These are phyloP conservation scores for Sporopachydermia cereana DNA, from an alignment of 1,139 yeast genomes.

Conservation along the genomic window DNA sequence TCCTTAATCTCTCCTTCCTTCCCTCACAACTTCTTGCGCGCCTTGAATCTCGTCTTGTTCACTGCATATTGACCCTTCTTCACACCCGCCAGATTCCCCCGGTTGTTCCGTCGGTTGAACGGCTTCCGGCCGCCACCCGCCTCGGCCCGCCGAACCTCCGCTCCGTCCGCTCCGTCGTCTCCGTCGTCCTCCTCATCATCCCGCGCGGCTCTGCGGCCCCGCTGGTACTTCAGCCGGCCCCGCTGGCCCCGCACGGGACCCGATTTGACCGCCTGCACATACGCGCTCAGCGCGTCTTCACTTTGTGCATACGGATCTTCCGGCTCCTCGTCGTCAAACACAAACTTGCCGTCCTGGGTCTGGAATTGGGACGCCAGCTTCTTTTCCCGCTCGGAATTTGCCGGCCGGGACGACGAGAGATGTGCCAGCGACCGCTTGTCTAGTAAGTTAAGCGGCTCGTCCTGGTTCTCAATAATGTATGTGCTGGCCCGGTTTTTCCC, in stretches of 20 bases:
- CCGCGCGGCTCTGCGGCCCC: constrained; percentile 39
- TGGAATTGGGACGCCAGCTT: constrained; percentile 31
- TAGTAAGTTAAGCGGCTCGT: constrained; percentile 79
- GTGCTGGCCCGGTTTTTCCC: constrained; percentile 27
- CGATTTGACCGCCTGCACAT: constrained; percentile 82
- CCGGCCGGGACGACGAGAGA: constrained; percentile 75
- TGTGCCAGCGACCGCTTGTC: constrained; percentile 79
- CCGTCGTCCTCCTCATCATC: constrained; percentile 47
- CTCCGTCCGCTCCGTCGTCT: constrained; percentile 24
- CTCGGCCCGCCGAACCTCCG: constrained; percentile 12
- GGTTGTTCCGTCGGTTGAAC: constrained; percentile 13
- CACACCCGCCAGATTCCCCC: not conserved
- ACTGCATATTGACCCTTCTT: constrained; percentile 3
- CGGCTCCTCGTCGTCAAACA: constrained; percentile 31
- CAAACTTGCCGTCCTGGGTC: constrained; percentile 39
- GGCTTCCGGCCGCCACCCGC: constrained; percentile 14
- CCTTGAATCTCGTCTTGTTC: constrained; percentile 4
- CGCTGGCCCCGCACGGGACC: constrained; percentile 91
- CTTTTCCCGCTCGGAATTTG: constrained; percentile 29
- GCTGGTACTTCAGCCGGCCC: constrained; percentile 80
- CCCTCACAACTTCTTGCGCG: constrained; percentile 3
- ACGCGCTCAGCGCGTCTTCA: constrained; percentile 70
- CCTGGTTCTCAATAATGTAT: constrained; percentile 67
- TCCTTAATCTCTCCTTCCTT: no score
- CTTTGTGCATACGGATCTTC: constrained; percentile 44